phyloP scores from a whole-genome alignment of 2,329 filamentous ascomycete species.

The Boeremia lycopersici region DNA sequence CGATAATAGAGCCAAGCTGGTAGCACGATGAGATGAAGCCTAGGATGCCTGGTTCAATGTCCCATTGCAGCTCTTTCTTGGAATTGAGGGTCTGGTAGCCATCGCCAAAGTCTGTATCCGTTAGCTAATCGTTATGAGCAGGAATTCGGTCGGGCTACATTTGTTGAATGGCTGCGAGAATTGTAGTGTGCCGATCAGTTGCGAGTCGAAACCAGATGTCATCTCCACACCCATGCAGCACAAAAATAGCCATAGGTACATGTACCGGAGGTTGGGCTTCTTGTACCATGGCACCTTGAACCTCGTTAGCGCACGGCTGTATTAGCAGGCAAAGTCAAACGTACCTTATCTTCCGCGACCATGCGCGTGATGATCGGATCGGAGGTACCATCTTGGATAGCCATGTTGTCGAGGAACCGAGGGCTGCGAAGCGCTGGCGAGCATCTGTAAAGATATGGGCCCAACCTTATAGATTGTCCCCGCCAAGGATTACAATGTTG shows the following conservation, averaged over 20 bases:
- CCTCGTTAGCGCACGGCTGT: background rate
- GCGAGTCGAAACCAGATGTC: constrained; percentile 47
- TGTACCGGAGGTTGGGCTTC: constrained; percentile 46
- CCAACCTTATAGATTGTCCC: constrained; percentile 31
- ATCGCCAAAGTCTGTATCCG: constrained; percentile 34
- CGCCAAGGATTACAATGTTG: constrained; percentile 2
- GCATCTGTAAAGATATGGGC: constrained; percentile 15
- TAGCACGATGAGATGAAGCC: constrained; percentile 46
- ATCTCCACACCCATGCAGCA: constrained; percentile 49
- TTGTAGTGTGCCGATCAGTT: constrained; percentile 46
- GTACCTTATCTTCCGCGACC: constrained; percentile 47
- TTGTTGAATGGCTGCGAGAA: constrained; percentile 43
- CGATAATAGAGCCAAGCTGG: constrained; percentile 44
- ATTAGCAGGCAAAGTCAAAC: background rate
- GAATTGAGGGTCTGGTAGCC: constrained; percentile 26
- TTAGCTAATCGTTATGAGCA: constrained; percentile 9
- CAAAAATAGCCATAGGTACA: constrained; percentile 48
- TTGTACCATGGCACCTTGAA: constrained; percentile 49
- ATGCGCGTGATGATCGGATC: constrained; percentile 53
- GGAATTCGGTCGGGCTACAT: constrained; percentile 24
- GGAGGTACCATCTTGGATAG: constrained; percentile 34
- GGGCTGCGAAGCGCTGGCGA: constrained; percentile 18
- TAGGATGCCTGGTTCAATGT: constrained; percentile 35
- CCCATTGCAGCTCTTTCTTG: constrained; percentile 21
- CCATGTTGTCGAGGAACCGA: constrained; percentile 32